Evolutionary conservation across 78 protist species (phyloP).

Genomic region (Bodo saltans): DNA sequence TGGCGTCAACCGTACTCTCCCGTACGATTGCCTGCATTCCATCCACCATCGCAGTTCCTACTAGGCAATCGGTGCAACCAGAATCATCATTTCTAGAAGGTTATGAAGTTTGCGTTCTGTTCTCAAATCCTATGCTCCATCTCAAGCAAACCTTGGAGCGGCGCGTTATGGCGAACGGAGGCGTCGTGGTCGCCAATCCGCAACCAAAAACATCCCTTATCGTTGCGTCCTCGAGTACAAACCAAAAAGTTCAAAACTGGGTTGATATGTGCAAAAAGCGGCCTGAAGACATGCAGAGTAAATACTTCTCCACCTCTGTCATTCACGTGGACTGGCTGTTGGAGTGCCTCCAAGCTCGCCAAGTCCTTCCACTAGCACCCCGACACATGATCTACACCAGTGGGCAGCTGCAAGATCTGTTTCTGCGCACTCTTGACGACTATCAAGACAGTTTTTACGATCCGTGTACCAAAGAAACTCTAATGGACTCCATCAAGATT

Average conservation of each 20-base stretch:
- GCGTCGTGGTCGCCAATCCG: conserved; percentile 34
- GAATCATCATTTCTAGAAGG: background rate
- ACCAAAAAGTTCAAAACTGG: conserved; percentile 27
- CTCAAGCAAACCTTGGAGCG: conserved; percentile 1
- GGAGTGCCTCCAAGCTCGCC: conserved; percentile 3
- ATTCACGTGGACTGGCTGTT: conserved; percentile 15
- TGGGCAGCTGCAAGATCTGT: background rate
- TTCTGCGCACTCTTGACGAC: conserved; percentile 15
- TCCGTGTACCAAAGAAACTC: background rate
- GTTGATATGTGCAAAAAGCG: background rate
- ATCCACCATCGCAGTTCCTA: background rate
- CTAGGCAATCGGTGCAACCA: background rate
- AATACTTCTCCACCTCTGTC: background rate
- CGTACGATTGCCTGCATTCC: background rate
- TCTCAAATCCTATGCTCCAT: background rate
- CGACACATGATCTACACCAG: conserved; percentile 36
- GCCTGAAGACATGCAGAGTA: background rate
- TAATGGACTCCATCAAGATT: no score
- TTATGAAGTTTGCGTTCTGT: conserved; percentile 11
- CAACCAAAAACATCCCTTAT: background rate
- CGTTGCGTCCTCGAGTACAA: background rate
- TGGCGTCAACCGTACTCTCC: background rate
- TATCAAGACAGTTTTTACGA: background rate
- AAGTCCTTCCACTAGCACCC: conserved; percentile 6
- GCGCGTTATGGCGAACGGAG: conserved; percentile 23